A percentile compares a stretch with the other conserved stretches of the same genome.
phyloP scores from a whole-genome alignment of 2,329 filamentous ascomycete genomes.

The Tolypocladium inflatum region DNA sequence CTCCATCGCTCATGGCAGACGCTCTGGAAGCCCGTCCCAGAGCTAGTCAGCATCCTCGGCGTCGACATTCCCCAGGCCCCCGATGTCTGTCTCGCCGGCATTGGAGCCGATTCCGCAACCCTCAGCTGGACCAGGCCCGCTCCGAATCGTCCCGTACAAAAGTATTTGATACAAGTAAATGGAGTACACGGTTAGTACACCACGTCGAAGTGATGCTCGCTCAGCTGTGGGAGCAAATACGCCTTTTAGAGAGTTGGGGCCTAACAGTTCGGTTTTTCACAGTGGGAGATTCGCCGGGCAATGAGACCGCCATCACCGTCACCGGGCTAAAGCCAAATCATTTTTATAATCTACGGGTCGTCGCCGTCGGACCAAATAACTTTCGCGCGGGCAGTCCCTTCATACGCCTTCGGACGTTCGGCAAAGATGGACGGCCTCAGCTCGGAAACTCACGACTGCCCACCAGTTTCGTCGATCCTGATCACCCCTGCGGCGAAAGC shows the following conservation, averaged over 20 bases:
- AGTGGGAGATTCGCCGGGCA: slow-evolving; percentile 70
- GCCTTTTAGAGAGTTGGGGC: not conserved
- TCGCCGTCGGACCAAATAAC: slow-evolving; percentile 83
- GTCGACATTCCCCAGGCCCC: slow-evolving; percentile 89
- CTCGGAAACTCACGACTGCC: slow-evolving; percentile 47
- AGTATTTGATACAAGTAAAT: slow-evolving; percentile 89
- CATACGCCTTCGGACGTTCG: slow-evolving; percentile 72
- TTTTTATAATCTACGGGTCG: slow-evolving; percentile 89
- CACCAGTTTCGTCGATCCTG: slow-evolving; percentile 44
- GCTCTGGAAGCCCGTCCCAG: slow-evolving; percentile 80
- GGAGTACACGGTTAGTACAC: slow-evolving; percentile 67
- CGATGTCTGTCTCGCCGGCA: slow-evolving; percentile 81
- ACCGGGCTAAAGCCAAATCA: slow-evolving; percentile 77
- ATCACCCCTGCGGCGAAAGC: slow-evolving; percentile 29
- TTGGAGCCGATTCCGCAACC: slow-evolving; percentile 77
- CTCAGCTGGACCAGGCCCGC: slow-evolving; percentile 81
- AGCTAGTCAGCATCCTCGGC: slow-evolving; percentile 82
- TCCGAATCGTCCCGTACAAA: slow-evolving; percentile 59
- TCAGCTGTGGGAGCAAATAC: not conserved
- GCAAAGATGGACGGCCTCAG: slow-evolving; percentile 52
- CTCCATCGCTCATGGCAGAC: slow-evolving; percentile 81
- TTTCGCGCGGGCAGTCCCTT: slow-evolving; percentile 85
- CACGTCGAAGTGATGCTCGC: not conserved
- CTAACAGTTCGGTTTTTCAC: slow-evolving; percentile 1
- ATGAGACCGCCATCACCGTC: slow-evolving; percentile 63